Conservation (phyloP, 148 eudicot genomes). For the Nepenthes gracilis region DNA sequence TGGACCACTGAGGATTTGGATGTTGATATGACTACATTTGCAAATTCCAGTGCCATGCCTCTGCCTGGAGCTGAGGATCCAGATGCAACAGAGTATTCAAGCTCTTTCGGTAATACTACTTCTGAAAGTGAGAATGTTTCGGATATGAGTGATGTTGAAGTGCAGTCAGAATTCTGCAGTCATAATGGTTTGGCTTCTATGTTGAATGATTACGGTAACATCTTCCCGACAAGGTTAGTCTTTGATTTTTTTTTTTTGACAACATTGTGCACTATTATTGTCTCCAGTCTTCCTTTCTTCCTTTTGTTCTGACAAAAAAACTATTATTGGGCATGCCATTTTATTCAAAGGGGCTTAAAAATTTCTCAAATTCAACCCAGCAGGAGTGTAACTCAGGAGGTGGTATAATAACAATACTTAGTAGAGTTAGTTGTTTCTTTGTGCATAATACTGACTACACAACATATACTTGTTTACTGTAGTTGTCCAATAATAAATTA, state of each 20-base stretch:
- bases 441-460: no score
- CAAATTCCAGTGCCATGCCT: conserved; percentile 15
- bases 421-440: no score
- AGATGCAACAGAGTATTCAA: conserved; percentile 86
- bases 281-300: neutral
- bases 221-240: conserved; percentile 48
- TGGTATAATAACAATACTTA: neutral
- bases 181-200: conserved; percentile 33
- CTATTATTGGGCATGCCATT: neutral
- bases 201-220: conserved; percentile 31
- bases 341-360: neutral
- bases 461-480: no score
- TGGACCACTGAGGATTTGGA: conserved; percentile 13
- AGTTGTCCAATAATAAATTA: no score
- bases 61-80: conserved; percentile 37
- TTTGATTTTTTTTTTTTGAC: neutral
- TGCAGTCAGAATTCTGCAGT: conserved; percentile 55
- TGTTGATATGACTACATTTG: conserved; percentile 27
- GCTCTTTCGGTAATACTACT: conserved; percentile 72
- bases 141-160: conserved; percentile 72
- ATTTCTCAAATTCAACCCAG: no score
- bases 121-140: conserved; percentile 54
- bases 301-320: neutral
- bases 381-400: neutral
- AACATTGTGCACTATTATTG: neutral